Evolutionary conservation across 2,329 filamentous ascomycete genomes (phyloP), one percentile per base, ranked within the genome.

Genomic region (Plenodomus lindquistii): DNA sequence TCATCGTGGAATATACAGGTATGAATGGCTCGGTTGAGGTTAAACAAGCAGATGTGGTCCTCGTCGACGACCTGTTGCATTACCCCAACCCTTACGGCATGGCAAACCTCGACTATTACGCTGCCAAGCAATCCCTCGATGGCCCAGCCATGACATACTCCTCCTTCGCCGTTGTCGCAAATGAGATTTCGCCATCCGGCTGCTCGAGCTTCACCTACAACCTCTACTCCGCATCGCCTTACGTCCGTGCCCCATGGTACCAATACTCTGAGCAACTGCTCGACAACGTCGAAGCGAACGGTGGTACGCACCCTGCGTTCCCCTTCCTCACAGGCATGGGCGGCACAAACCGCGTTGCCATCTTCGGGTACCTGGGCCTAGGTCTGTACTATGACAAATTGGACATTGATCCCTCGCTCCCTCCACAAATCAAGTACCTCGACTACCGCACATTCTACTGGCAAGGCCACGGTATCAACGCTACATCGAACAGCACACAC

Each of bases 81-180:
- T 88, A 82, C 54, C 78, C 79, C 4, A 76, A 81, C 40, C 80
- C 82, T 37, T 77, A 81, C 56, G 79, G 78, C 13, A 66, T 82
- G 39, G 77, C 74, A 22, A 83, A 88, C 55, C 70, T 88, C 17
- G 83, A 88, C 57, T 89, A 87, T 61, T 88, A 89, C 60, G 85
- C 86, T 4, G 82, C 82, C 37, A 85, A 84, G 45, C 86, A 89
- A 68, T 86, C 85, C 1, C 73, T 80, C 1, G 79, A 87, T 55
- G 86, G 86, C 0, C 86, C 86, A 1, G 86, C 82, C 2, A 89
- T 89, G 86, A 89, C 86, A 1, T 89, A 86, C 67, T 83, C 83
- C 9, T 83, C 87, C 9, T 88, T 87, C 68, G 82, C 83, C 39
- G 81, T 88, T 40, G 82, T 85, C 22, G 85, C 86, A 13, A 87